Evolutionary conservation across 2,329 filamentous ascomycete species (phyloP).

Genomic region (Cucurbitaria berberidis): DNA sequence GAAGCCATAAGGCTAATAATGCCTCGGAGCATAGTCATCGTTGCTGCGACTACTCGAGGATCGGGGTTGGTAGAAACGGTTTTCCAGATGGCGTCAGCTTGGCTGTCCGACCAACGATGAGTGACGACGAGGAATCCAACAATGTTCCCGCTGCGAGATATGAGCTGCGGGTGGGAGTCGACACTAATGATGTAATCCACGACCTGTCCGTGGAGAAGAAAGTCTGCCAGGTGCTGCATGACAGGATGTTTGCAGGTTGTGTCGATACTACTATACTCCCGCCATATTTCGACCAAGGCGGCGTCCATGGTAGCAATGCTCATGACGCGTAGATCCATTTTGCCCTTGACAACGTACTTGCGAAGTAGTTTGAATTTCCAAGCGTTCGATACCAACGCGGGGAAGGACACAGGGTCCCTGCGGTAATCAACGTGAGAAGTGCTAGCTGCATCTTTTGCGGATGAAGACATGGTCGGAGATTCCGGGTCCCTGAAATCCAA

Average conservation of each 20-base stretch:
- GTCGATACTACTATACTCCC: slow-evolving; percentile 55
- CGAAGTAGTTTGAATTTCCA: slow-evolving; percentile 75
- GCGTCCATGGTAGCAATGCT: slow-evolving; percentile 76
- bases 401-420: slow-evolving; percentile 43
- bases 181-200: slow-evolving; percentile 88
- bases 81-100: slow-evolving; percentile 84
- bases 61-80: slow-evolving; percentile 83
- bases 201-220: slow-evolving; percentile 72
- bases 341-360: slow-evolving; percentile 78
- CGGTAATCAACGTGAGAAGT: slow-evolving; percentile 21
- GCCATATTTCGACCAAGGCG: slow-evolving; percentile 70
- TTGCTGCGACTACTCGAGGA: slow-evolving; percentile 80
- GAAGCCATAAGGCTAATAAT: slow-evolving; percentile 55
- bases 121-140: slow-evolving; percentile 87
- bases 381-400: slow-evolving; percentile 62
- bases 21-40: slow-evolving; percentile 69
- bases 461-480: slow-evolving; percentile 27
- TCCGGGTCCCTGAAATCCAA: slow-evolving; percentile 31
- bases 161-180: slow-evolving; percentile 90
- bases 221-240: slow-evolving; percentile 71
- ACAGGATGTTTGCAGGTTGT: slow-evolving; percentile 55
- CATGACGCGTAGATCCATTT: slow-evolving; percentile 87
- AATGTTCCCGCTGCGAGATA: slow-evolving; percentile 79
- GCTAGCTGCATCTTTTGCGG: slow-evolving; percentile 5
- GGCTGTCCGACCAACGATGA: slow-evolving; percentile 69